These are phyloP conservation scores for Scedosporium aurantiacum DNA, from an alignment of 2,329 filamentous ascomycete species.

Conservation along the genomic window DNA sequence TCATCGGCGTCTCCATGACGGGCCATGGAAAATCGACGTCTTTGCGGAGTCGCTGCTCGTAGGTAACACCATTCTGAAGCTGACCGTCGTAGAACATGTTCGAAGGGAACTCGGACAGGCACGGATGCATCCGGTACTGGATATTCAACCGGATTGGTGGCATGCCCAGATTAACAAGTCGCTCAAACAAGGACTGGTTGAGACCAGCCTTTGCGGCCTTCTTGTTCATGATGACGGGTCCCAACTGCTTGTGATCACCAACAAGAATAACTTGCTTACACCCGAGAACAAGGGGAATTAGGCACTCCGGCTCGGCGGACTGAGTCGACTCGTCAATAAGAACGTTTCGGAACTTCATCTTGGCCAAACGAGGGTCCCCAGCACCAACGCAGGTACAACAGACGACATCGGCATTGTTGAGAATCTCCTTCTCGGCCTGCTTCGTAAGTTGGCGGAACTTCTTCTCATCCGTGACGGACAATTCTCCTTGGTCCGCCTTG, in stretches of 20 bases:
- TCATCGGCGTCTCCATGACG: slow-evolving; percentile 88
- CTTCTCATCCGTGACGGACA: slow-evolving; percentile 95
- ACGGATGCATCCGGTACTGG: slow-evolving; percentile 98
- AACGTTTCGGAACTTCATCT: slow-evolving; percentile 97
- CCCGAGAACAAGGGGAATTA: slow-evolving; percentile 93
- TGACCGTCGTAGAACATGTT: slow-evolving; percentile 99
- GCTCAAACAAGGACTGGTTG: slow-evolving; percentile 97
- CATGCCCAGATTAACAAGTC: slow-evolving; percentile 82
- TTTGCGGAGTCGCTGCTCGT: slow-evolving; percentile 73
- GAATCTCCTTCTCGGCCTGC: slow-evolving; percentile 85
- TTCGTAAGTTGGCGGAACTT: slow-evolving; percentile 95
- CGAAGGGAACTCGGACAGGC: slow-evolving; percentile 90
- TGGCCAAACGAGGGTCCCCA: slow-evolving; percentile 85
- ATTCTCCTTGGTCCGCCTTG: slow-evolving; percentile 81
- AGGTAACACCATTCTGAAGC: slow-evolving; percentile 90
- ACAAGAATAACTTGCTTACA: slow-evolving; percentile 99
- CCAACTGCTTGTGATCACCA: slow-evolving; percentile 94
- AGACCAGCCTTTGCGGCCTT: slow-evolving; percentile 95
- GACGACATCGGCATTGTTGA: slow-evolving; percentile 92
- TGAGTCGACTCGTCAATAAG: slow-evolving; percentile 97
- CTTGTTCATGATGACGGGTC: slow-evolving; percentile 99
- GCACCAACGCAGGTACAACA: slow-evolving; percentile 98
- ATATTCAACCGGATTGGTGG: slow-evolving; percentile 89
- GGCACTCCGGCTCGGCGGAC: slow-evolving; percentile 94
- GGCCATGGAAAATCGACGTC: slow-evolving; percentile 99